A percentile compares a stretch with the other conserved stretches of the same genome.
Evolutionary conservation across 495 filamentous ascomycete species (phyloP).

Genomic region (Umbilicaria muhlenbergii): DNA sequence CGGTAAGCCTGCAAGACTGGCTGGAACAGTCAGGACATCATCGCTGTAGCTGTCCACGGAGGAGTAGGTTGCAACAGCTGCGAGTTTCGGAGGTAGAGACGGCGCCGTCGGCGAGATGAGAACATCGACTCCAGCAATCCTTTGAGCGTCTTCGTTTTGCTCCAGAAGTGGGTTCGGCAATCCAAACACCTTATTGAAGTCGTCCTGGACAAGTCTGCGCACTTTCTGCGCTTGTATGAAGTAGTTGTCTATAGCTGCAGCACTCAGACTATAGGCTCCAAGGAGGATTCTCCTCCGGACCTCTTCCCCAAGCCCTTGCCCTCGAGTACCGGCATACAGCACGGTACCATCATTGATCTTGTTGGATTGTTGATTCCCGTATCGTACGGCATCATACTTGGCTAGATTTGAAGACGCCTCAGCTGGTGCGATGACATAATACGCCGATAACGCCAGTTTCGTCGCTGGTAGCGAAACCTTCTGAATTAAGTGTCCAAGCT

Average conservation of each 20-base stretch:
- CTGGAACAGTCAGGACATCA: constrained; percentile 91
- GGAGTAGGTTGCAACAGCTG: constrained; percentile 27
- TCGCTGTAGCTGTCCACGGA: constrained; percentile 59
- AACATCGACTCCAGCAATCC: constrained; percentile 54
- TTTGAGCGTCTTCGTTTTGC: constrained; percentile 25
- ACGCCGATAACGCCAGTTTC: constrained; percentile 70
- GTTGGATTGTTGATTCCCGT: constrained; percentile 42
- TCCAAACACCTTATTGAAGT: constrained; percentile 69
- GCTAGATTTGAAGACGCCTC: constrained; percentile 96
- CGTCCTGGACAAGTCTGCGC: constrained; percentile 63
- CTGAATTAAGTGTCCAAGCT: constrained; percentile 50
- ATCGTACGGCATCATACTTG: constrained; percentile 91
- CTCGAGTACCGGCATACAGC: constrained; percentile 62
- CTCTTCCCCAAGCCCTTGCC: constrained; percentile 62
- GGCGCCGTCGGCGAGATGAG: constrained; percentile 81
- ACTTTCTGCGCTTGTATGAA: constrained; percentile 88
- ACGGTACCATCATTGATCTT: constrained; percentile 27
- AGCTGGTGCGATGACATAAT: constrained; percentile 88
- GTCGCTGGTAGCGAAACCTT: constrained; percentile 75
- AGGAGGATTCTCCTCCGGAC: constrained; percentile 76
- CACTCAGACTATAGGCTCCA: constrained; percentile 80
- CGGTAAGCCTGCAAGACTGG: constrained; percentile 82
- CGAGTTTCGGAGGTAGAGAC: constrained; percentile 52
- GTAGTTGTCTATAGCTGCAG: constrained; percentile 86
- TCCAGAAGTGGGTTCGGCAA: constrained; percentile 47